A percentile compares a stretch with the other conserved stretches of the same genome.
Conservation (phyloP, 306 rosid species). For the Ormosia semicastrata region DNA sequence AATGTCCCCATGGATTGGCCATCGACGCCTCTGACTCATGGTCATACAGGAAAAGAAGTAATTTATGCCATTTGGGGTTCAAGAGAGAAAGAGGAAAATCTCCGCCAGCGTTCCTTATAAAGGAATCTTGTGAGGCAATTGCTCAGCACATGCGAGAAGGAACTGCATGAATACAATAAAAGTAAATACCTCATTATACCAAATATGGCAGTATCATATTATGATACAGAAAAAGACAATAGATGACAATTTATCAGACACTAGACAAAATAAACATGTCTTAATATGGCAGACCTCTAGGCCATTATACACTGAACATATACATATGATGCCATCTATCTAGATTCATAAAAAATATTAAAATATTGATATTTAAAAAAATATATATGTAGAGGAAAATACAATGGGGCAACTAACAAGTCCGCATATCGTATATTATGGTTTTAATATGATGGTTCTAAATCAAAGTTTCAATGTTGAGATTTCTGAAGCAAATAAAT, state of each 20-base stretch:
- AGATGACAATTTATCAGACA: background rate
- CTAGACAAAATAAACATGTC: background rate
- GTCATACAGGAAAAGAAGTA: background rate
- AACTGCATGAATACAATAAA: slow-evolving; percentile 58
- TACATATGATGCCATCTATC: background rate
- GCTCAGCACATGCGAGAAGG: slow-evolving; percentile 74
- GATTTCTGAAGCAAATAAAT: background rate
- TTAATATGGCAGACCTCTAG: background rate
- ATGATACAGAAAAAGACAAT: background rate
- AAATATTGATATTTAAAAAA: background rate
- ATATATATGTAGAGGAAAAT: background rate
- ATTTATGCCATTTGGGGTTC: background rate
- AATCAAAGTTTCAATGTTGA: slow-evolving; percentile 10
- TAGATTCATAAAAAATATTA: background rate
- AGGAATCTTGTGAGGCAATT: slow-evolving; percentile 93
- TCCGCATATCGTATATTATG: background rate
- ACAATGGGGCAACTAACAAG: background rate
- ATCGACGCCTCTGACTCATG: too few relatives aligned
- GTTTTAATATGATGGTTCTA: background rate
- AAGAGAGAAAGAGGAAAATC: background rate
- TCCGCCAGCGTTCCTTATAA: slow-evolving; percentile 84
- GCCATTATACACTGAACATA: background rate
- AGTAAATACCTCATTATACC: slow-evolving; percentile 8
- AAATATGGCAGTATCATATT: background rate
- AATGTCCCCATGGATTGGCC: too few relatives aligned